These are phyloP conservation scores for Exobasidium cylindrosporum DNA, from an alignment of 1,284 basidiomycete genomes.

Conservation along the genomic window DNA sequence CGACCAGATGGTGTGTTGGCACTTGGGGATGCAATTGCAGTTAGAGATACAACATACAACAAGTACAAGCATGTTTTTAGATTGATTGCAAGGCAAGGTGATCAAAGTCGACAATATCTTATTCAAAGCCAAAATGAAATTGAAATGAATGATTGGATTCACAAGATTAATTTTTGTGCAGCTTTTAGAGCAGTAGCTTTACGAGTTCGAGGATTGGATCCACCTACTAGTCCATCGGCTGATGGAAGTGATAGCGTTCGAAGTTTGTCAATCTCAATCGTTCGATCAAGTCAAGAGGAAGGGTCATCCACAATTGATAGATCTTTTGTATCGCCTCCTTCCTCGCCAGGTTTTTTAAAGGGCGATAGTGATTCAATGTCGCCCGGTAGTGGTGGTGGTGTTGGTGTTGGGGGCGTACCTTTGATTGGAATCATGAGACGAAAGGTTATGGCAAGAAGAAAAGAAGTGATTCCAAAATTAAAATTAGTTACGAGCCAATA, in stretches of 20 bases:
- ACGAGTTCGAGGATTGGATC: conserved; percentile 67
- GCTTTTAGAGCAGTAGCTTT: conserved; percentile 84
- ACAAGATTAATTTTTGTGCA: conserved; percentile 88
- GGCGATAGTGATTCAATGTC: conserved; percentile 10
- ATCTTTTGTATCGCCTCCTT: neutral
- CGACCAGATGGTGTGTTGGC: conserved; percentile 84
- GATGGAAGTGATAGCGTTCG: conserved; percentile 31
- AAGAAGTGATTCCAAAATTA: conserved; percentile 32
- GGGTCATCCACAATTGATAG: neutral
- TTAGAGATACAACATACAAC: conserved; percentile 36
- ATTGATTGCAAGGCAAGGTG: conserved; percentile 62
- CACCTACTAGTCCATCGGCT: conserved; percentile 17
- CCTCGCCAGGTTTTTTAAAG: neutral
- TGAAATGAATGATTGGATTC: conserved; percentile 88
- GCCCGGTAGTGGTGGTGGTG: neutral
- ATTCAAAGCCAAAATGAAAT: conserved; percentile 70
- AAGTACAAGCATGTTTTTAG: conserved; percentile 75
- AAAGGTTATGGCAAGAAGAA: conserved; percentile 15
- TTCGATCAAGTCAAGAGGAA: neutral
- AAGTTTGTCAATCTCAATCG: neutral
- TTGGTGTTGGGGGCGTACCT: neutral
- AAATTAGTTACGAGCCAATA: conserved; percentile 80
- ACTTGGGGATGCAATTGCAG: conserved; percentile 57
- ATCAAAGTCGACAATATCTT: conserved; percentile 72
- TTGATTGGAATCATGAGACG: conserved; percentile 5